Evolutionary conservation across 352 stramenopile species (phyloP).

Genomic region (Globisporangium acanthophoron): DNA sequence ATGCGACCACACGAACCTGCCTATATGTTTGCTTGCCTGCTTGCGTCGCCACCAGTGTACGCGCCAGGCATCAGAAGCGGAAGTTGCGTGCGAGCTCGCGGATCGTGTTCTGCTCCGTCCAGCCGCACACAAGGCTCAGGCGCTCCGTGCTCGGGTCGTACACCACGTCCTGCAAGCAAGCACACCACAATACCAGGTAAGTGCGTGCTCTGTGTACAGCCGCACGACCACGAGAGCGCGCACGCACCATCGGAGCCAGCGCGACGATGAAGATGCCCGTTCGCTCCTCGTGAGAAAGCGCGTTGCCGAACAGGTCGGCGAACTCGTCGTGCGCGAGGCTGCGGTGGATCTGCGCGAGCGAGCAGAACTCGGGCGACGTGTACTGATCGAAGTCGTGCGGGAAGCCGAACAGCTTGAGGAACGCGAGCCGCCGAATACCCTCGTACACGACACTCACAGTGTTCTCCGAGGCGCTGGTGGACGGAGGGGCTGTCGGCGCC

Average conservation of each 20-base stretch:
- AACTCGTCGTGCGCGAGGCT: constrained; percentile 47
- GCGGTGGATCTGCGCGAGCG: constrained; percentile 31
- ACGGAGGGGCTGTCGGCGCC: constrained; percentile 1
- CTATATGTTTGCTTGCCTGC: too few relatives aligned
- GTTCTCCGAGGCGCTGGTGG: constrained; percentile 3
- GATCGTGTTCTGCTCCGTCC: constrained; percentile 56
- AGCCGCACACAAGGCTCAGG: constrained; percentile 43
- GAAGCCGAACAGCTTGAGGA: constrained; percentile 55
- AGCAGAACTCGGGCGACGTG: constrained; percentile 41
- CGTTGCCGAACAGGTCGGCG: constrained; percentile 57
- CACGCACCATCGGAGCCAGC: constrained; percentile 46
- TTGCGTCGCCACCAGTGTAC: too few relatives aligned
- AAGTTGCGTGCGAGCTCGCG: constrained; percentile 66
- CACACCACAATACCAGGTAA: background rate
- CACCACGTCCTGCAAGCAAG: constrained; percentile 34
- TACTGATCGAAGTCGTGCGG: constrained; percentile 51
- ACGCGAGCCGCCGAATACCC: constrained; percentile 54
- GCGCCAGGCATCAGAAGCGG: constrained; percentile 29
- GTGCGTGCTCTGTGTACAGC: too few relatives aligned
- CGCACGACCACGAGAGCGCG: background rate
- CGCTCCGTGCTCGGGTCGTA: constrained; percentile 64
- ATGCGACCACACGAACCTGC: too few relatives aligned
- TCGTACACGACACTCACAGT: constrained; percentile 41
- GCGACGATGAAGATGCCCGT: constrained; percentile 60
- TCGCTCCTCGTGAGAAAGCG: constrained; percentile 65